These are phyloP conservation scores for Termitomyces sp. DNA, from an alignment of 768 basidiomycete species.

Conservation along the genomic window DNA sequence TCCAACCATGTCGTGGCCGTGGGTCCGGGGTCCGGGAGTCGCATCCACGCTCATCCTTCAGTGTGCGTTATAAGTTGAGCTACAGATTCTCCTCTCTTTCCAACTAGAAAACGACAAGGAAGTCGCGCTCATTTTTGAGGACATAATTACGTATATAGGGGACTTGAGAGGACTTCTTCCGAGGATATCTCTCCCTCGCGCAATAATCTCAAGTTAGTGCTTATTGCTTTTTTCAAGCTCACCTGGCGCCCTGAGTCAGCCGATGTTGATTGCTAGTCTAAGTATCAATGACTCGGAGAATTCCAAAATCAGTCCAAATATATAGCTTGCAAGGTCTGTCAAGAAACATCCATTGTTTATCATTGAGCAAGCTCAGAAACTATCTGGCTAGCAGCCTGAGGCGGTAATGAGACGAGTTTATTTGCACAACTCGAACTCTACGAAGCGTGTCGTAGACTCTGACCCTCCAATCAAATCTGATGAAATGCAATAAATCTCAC, in stretches of 20 bases:
- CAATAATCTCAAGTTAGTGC: no score
- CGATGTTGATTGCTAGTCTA: no score
- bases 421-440: constrained; percentile 19
- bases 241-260: not conserved
- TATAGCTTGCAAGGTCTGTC: not conserved
- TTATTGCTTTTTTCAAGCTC: not conserved
- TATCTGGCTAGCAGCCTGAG: not conserved
- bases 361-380: not conserved
- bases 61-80: not conserved
- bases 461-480: constrained; percentile 21
- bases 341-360: not conserved
- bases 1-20: constrained; percentile 11
- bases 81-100: not conserved
- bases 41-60: not conserved
- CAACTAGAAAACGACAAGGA: not conserved
- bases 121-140: not conserved
- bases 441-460: constrained; percentile 19
- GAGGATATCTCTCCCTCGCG: not conserved
- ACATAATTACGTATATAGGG: not conserved
- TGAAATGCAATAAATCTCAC: not conserved
- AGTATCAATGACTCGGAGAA: no score
- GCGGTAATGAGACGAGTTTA: not conserved
- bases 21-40: no score
- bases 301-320: not conserved
- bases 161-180: not conserved